Evolutionary conservation across 2,329 filamentous ascomycete genomes (phyloP).

Genomic region (Aspergillus udagawae): DNA sequence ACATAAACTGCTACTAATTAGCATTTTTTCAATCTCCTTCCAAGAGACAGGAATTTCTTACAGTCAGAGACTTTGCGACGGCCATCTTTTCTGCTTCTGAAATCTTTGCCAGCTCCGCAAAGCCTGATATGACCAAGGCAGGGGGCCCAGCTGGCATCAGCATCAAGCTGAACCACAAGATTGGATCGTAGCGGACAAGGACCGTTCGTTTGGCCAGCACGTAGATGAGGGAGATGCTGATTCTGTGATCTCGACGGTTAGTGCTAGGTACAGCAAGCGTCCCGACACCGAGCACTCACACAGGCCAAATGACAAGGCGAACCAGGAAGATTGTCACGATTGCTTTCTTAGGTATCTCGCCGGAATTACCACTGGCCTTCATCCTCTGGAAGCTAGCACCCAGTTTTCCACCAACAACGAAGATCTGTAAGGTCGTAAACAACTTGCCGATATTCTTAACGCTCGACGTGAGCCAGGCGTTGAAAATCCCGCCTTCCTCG

Average conservation of each 20-base stretch:
- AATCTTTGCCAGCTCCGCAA: constrained; percentile 47
- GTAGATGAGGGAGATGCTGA: constrained; percentile 55
- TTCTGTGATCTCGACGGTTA: constrained; percentile 17
- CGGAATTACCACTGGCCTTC: constrained; percentile 33
- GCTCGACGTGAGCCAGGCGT: constrained; percentile 61
- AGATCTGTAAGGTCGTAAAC: constrained; percentile 62
- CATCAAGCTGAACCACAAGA: constrained; percentile 65
- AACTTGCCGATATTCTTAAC: constrained; percentile 60
- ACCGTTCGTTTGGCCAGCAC: constrained; percentile 50
- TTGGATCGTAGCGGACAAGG: constrained; percentile 54
- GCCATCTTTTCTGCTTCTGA: constrained; percentile 49
- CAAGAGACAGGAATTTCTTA: constrained; percentile 28
- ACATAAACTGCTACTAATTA: constrained; percentile 23
- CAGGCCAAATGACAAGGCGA: constrained; percentile 60
- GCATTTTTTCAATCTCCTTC: neutral
- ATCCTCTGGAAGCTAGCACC: constrained; percentile 50
- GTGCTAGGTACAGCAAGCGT: neutral
- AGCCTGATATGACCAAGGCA: constrained; percentile 50
- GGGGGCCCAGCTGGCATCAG: constrained; percentile 55
- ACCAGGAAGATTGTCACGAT: constrained; percentile 52
- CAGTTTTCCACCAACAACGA: constrained; percentile 64
- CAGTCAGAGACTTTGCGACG: constrained; percentile 51
- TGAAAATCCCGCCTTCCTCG: constrained; percentile 59
- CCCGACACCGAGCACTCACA: constrained; percentile 20
- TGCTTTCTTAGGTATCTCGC: constrained; percentile 39